A percentile compares a stretch with the other conserved stretches of the same genome.
Conservation (phyloP, 1,284 basidiomycete genomes). For the Pseudozyma hubeiensis region DNA sequence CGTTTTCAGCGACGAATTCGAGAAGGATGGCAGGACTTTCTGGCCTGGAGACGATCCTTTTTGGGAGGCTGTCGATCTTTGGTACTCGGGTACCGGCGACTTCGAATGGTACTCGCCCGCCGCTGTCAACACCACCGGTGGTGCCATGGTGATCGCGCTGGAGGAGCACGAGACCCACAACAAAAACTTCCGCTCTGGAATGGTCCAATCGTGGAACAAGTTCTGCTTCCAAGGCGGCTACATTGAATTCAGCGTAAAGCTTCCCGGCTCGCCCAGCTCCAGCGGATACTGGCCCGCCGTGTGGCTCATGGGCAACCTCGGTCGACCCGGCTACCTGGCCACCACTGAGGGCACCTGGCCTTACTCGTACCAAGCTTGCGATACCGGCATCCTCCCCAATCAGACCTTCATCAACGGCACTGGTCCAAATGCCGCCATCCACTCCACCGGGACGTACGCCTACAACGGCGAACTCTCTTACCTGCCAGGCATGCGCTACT, state of each 20-base stretch:
- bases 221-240: conserved; percentile 68
- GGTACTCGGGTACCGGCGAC: conserved; percentile 66
- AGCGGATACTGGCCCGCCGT: conserved; percentile 72
- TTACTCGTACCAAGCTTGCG: conserved; percentile 69
- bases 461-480: conserved; percentile 46
- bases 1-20: conserved; percentile 79
- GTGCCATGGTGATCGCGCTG: conserved; percentile 57
- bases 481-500: conserved; percentile 64
- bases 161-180: conserved; percentile 56
- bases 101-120: conserved; percentile 69
- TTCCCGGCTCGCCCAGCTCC: conserved; percentile 59
- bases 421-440: conserved; percentile 48
- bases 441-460: conserved; percentile 58
- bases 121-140: conserved; percentile 60
- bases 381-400: conserved; percentile 63
- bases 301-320: conserved; percentile 67
- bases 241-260: conserved; percentile 58
- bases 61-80: conserved; percentile 67
- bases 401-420: conserved; percentile 57
- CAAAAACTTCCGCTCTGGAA: conserved; percentile 66
- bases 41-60: conserved; percentile 67
- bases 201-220: conserved; percentile 69
- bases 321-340: conserved; percentile 65
- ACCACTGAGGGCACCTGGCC: conserved; percentile 68
- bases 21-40: conserved; percentile 77